A percentile compares a stretch with the other conserved stretches of the same genome.
These are phyloP conservation scores for Lizonia empirigonia DNA, from an alignment of 2,329 filamentous ascomycete species.

Conservation along the genomic window DNA sequence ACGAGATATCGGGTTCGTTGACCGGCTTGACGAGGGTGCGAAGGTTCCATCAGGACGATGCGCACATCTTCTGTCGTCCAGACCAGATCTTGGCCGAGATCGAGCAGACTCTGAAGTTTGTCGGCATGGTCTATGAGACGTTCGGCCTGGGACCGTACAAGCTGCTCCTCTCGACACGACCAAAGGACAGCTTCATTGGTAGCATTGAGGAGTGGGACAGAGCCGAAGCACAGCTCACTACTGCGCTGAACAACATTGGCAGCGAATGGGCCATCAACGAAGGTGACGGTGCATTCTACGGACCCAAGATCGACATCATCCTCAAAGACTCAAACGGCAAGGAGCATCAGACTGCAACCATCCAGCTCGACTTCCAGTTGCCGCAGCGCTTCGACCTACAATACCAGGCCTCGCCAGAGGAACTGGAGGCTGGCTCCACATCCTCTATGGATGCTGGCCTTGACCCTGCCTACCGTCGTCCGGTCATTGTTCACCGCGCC, in stretches of 20 bases:
- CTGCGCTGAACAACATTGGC: conserved; percentile 67
- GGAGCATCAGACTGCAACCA: conserved; percentile 85
- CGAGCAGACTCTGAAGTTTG: conserved; percentile 73
- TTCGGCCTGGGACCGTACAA: conserved; percentile 75
- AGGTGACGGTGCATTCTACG: conserved; percentile 88
- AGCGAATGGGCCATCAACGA: conserved; percentile 75
- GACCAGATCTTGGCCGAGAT: conserved; percentile 78
- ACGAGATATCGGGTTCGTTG: conserved; percentile 81
- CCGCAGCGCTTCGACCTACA: conserved; percentile 79
- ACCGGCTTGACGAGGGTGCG: conserved; percentile 83
- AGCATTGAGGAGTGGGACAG: conserved; percentile 70
- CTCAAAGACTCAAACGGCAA: conserved; percentile 76
- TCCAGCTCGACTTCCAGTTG: conserved; percentile 89
- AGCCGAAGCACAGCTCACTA: conserved; percentile 69
- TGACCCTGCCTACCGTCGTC: conserved; percentile 48
- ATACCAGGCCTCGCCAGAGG: conserved; percentile 72
- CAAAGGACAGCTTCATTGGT: conserved; percentile 77
- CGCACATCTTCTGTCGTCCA: conserved; percentile 86
- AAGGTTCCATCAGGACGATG: conserved; percentile 88
- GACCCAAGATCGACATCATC: conserved; percentile 89
- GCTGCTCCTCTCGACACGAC: conserved; percentile 78
- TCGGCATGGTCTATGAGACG: conserved; percentile 72
- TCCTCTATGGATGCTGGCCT: conserved; percentile 47
- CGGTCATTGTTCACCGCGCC: conserved; percentile 84
- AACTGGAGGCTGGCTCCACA: conserved; percentile 62